phyloP scores from a whole-genome alignment of 805 yeast genomes.

The Sugiyamaella qingdaonensis region DNA sequence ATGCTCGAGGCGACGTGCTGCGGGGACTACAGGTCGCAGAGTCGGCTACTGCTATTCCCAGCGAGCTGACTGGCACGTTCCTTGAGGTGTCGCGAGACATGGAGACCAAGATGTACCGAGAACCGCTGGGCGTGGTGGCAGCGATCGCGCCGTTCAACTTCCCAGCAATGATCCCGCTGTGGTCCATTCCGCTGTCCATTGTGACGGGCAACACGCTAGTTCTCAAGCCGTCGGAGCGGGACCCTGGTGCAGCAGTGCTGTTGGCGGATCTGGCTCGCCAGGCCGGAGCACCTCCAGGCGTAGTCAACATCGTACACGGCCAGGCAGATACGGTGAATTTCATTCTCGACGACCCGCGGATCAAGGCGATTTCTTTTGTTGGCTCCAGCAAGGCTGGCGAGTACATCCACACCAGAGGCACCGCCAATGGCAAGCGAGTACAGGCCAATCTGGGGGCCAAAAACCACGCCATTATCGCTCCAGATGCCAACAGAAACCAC shows the following conservation, averaged over 20 bases:
- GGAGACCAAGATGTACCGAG: conserved; percentile 73
- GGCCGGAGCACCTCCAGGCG: conserved; percentile 76
- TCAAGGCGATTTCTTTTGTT: conserved; percentile 73
- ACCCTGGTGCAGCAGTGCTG: conserved; percentile 76
- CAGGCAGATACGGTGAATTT: conserved; percentile 68
- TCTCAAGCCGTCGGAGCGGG: conserved; percentile 67
- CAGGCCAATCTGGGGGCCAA: conserved; percentile 79
- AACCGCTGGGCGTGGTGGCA: conserved; percentile 69
- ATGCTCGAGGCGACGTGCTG: conserved; percentile 70
- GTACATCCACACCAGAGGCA: conserved; percentile 63
- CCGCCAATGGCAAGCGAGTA: conserved; percentile 66
- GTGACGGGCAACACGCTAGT: conserved; percentile 73
- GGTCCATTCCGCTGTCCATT: conserved; percentile 59
- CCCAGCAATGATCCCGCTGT: conserved; percentile 79
- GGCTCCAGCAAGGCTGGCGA: conserved; percentile 78
- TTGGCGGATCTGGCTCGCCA: conserved; percentile 66
- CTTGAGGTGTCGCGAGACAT: conserved; percentile 67
- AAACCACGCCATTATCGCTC: conserved; percentile 68
- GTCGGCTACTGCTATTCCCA: conserved; percentile 61
- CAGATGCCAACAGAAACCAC: conserved; percentile 64
- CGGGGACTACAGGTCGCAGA: conserved; percentile 78
- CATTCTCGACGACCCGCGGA: conserved; percentile 64
- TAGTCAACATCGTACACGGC: conserved; percentile 69
- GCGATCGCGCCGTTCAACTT: conserved; percentile 79
- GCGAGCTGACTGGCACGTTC: conserved; percentile 56